A percentile compares a stretch with the other conserved stretches of the same genome.
phyloP scores from a whole-genome alignment of 2,329 filamentous ascomycete genomes.

The Diplodia seriata region DNA sequence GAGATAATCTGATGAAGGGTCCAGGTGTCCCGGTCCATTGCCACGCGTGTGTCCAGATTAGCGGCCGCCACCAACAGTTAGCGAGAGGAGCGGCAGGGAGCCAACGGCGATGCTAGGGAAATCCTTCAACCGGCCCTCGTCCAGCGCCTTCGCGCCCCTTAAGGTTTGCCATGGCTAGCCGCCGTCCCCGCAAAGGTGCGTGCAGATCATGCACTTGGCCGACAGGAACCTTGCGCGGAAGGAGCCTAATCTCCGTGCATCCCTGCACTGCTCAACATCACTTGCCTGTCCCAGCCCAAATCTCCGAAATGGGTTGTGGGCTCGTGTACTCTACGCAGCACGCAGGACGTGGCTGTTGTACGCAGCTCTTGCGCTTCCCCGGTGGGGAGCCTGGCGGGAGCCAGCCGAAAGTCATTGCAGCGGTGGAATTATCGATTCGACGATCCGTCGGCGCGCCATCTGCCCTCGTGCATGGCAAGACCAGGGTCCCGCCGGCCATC shows the following conservation, averaged over 20 bases:
- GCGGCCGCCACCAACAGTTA: slow-evolving; percentile 6
- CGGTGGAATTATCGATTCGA: slow-evolving; percentile 9
- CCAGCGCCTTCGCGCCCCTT: not conserved
- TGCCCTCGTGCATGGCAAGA: not conserved
- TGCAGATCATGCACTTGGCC: slow-evolving; percentile 1
- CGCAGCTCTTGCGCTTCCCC: not conserved
- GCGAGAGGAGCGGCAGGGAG: not conserved
- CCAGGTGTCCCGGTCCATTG: not conserved
- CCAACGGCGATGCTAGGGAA: not conserved
- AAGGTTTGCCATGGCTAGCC: not conserved
- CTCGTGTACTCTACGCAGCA: not conserved
- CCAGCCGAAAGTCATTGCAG: no score
- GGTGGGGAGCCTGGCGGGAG: not conserved
- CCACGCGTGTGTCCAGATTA: not conserved
- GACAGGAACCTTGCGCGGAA: slow-evolving; percentile 13
- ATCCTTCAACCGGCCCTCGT: no score
- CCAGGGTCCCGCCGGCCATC: not conserved
- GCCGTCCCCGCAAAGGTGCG: not conserved
- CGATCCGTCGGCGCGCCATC: slow-evolving; percentile 22
- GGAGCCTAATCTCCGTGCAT: slow-evolving; percentile 18
- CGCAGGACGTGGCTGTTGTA: not conserved
- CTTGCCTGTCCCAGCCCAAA: slow-evolving; percentile 12
- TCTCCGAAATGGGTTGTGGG: slow-evolving; percentile 9
- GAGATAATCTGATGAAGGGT: not conserved
- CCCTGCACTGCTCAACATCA: slow-evolving; percentile 5